Conservation (phyloP, 345 rosid species). For the Cardiospermum halicacabum region DNA sequence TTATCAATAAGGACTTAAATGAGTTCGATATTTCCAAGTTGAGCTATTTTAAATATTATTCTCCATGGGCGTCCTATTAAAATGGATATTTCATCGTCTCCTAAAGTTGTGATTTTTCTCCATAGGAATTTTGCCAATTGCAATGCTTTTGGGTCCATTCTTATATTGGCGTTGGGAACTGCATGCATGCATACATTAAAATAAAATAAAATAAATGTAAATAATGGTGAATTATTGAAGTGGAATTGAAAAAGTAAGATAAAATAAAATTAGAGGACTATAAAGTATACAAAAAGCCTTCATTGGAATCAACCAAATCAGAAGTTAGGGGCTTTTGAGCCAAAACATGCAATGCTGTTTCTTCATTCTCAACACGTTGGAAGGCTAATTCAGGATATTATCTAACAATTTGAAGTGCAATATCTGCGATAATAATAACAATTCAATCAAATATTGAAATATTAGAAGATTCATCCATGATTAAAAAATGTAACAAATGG, state of each 20-base stretch:
- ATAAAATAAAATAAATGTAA: no score
- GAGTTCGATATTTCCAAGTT: neutral
- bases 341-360: constrained; percentile 17
- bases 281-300: neutral
- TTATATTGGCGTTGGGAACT: neutral
- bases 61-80: neutral
- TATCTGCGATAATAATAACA: neutral
- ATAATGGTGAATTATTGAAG: no score
- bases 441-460: no score
- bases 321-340: constrained; percentile 5
- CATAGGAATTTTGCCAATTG: neutral
- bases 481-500: no score
- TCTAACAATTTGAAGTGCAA: neutral
- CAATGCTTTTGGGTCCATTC: neutral
- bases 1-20: neutral
- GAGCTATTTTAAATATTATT: neutral
- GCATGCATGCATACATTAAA: neutral
- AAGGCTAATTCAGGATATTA: neutral
- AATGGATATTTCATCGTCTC: neutral
- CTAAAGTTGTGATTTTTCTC: neutral
- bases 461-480: no score
- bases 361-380: neutral
- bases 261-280: neutral
- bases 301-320: neutral
- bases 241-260: no score